Conservation (phyloP, 805 yeast genomes). For the Saturnispora silvae region DNA sequence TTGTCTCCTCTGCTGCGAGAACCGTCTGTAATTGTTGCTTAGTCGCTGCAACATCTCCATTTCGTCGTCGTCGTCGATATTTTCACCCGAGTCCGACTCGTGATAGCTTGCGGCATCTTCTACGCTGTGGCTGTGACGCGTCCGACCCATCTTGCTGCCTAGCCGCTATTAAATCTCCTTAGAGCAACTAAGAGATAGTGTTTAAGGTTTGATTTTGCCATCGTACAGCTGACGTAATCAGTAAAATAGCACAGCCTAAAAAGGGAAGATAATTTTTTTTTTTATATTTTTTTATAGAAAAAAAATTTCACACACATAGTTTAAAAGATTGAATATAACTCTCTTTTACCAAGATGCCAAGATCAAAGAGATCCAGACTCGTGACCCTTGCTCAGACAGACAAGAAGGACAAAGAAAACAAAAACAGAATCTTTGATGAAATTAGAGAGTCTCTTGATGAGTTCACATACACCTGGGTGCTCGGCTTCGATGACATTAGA, state of each 20-base stretch:
- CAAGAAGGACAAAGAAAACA: constrained; percentile 89
- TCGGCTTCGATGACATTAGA: constrained; percentile 83
- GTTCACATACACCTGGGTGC: constrained; percentile 72
- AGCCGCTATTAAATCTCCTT: too few species aligned
- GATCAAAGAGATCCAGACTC: constrained; percentile 93
- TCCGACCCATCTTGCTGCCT: too few species aligned
- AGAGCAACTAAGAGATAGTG: too few species aligned
- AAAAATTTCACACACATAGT: neutral
- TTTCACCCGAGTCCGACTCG: neutral
- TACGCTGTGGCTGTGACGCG: neutral
- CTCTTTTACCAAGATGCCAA: constrained; percentile 56
- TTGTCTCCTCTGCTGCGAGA: constrained; percentile 18
- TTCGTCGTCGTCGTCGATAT: constrained; percentile 14
- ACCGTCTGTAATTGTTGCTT: constrained; percentile 30
- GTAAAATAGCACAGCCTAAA: constrained; percentile 1
- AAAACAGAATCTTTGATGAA: constrained; percentile 84
- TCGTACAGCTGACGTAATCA: neutral
- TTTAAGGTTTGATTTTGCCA: neutral
- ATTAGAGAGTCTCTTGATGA: constrained; percentile 73
- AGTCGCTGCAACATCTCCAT: constrained; percentile 27
- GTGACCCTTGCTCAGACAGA: constrained; percentile 94
- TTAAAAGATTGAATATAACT: neutral
- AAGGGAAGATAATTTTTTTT: too few species aligned
- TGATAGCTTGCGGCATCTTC: neutral
- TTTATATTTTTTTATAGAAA: neutral